phyloP scores from a whole-genome alignment of 768 basidiomycete genomes.

The Mrakia blollopis region DNA sequence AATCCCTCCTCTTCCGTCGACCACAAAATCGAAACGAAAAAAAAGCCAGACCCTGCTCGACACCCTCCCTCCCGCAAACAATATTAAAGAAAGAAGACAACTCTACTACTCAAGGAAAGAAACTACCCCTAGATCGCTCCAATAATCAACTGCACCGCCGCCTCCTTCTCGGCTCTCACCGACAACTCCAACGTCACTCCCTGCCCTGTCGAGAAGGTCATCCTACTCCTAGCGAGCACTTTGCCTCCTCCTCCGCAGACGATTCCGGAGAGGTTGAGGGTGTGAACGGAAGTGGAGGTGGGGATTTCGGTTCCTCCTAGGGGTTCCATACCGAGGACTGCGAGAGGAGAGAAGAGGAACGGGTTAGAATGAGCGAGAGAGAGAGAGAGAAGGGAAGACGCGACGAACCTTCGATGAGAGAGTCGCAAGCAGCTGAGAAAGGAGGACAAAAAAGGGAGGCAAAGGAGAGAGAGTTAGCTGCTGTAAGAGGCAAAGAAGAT shows the following conservation, averaged over 20 bases:
- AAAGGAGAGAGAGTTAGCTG: background rate
- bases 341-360: background rate
- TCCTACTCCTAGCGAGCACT: slow-evolving; percentile 85
- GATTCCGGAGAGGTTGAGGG: slow-evolving; percentile 85
- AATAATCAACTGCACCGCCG: slow-evolving; percentile 78
- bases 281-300: slow-evolving; percentile 78
- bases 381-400: background rate
- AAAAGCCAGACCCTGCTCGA: too few species aligned
- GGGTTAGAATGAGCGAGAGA: background rate
- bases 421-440: slow-evolving; percentile 72
- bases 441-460: background rate
- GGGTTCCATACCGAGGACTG: slow-evolving; percentile 90
- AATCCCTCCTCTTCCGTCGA: too few species aligned
- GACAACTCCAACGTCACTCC: slow-evolving; percentile 89
- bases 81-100: too few species aligned
- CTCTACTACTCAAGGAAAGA: too few species aligned
- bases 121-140: slow-evolving; percentile 59
- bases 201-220: slow-evolving; percentile 84
- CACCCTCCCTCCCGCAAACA: too few species aligned
- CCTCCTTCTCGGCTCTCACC: slow-evolving; percentile 85
- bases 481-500: too few species aligned
- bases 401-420: slow-evolving; percentile 63
- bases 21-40: too few species aligned
- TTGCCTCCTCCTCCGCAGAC: slow-evolving; percentile 93
- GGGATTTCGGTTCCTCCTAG: slow-evolving; percentile 85